phyloP scores from a whole-genome alignment of 2,329 filamentous ascomycete genomes.

The Metarhizium album region DNA sequence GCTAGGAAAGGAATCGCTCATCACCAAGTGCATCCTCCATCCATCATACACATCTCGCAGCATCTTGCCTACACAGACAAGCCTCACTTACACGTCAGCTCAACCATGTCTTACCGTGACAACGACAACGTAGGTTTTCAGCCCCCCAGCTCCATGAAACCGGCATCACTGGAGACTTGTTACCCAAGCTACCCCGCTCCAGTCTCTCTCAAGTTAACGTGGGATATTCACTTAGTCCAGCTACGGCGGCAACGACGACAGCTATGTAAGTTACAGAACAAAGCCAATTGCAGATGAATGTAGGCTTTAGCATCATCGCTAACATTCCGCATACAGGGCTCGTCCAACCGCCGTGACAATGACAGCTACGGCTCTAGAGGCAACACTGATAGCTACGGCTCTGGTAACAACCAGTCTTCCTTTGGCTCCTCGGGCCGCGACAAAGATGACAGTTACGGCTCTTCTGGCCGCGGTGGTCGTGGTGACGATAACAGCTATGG shows the following conservation, averaged over 20 bases:
- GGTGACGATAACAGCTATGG: constrained; percentile 11
- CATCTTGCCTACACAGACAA: background rate
- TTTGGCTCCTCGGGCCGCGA: background rate
- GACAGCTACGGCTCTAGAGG: constrained; percentile 12
- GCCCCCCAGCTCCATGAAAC: background rate
- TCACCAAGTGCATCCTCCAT: background rate
- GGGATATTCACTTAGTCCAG: constrained; percentile 12
- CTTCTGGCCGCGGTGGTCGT: constrained; percentile 4
- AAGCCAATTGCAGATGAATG: background rate
- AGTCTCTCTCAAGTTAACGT: background rate
- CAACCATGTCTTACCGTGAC: constrained; percentile 36
- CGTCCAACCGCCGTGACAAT: constrained; percentile 9
- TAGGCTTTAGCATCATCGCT: background rate
- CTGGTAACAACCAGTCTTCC: background rate
- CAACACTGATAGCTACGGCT: constrained; percentile 11
- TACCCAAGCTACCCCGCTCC: background rate
- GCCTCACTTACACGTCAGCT: constrained; percentile 4
- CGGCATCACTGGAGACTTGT: background rate
- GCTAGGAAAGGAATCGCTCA: background rate
- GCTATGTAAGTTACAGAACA: constrained; percentile 13
- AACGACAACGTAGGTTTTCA: constrained; percentile 25
- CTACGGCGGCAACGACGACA: constrained; percentile 18
- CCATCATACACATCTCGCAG: too few relatives aligned
- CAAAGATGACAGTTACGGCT: constrained; percentile 13
- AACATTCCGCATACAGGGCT: constrained; percentile 10